These are phyloP conservation scores for Lactarius sp. DNA, from an alignment of 768 basidiomycete species.

Conservation along the genomic window DNA sequence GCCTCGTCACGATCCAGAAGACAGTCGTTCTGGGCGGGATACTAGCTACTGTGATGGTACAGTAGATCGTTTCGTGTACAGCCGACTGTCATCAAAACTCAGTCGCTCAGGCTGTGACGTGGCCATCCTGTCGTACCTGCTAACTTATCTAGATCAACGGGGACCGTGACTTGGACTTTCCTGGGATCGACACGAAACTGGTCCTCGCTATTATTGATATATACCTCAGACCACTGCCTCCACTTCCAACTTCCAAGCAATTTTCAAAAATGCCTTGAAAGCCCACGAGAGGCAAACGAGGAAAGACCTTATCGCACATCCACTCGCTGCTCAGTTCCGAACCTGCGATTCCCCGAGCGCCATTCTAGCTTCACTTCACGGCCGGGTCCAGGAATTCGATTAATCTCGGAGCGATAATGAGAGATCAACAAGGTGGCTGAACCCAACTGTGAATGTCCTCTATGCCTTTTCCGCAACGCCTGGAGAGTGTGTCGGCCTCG, in stretches of 20 bases:
- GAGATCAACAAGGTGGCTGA: neutral
- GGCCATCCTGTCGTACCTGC: too few species aligned
- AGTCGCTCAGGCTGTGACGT: too few species aligned
- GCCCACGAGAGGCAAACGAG: neutral
- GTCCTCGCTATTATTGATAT: too few species aligned
- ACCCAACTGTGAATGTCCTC: neutral
- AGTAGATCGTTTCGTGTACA: too few species aligned
- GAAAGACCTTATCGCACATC: neutral
- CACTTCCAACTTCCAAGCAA: neutral
- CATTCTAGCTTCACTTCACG: neutral
- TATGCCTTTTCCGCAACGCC: neutral
- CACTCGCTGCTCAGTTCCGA: neutral
- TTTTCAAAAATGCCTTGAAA: conserved; percentile 2
- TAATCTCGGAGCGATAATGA: neutral
- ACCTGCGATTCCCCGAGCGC: neutral
- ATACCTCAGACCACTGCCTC: neutral
- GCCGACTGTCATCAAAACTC: too few species aligned
- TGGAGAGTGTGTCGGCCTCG: neutral
- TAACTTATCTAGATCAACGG: too few species aligned
- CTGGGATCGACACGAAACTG: too few species aligned
- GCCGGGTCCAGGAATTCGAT: neutral
- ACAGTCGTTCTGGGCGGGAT: too few species aligned
- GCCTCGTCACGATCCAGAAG: too few species aligned
- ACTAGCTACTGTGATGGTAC: too few species aligned
- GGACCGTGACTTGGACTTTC: too few species aligned